Percentiles rank a stretch among this genome's conserved stretches.
These are phyloP conservation scores for Seiridium unicorne DNA, from an alignment of 2,329 filamentous ascomycete species.

Conservation along the genomic window DNA sequence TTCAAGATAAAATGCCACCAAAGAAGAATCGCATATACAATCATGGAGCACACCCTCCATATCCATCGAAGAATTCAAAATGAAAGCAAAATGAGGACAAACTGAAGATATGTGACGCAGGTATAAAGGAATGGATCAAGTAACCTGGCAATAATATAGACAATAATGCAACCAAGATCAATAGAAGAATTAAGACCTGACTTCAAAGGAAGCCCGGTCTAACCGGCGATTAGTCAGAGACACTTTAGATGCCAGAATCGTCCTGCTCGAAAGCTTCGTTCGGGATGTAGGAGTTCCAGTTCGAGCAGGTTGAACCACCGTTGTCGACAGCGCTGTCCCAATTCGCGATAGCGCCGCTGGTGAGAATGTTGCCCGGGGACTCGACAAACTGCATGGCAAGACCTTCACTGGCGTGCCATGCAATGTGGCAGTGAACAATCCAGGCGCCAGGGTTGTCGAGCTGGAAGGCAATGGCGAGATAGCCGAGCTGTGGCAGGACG, in stretches of 20 bases:
- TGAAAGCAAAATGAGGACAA: too few relatives aligned
- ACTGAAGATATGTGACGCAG: too few relatives aligned
- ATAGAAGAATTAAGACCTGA: too few relatives aligned
- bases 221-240: too few relatives aligned
- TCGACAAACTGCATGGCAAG: constrained; percentile 49
- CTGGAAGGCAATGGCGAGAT: constrained; percentile 44
- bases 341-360: background rate
- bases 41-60: too few relatives aligned
- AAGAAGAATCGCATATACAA: too few relatives aligned
- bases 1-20: too few relatives aligned
- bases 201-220: too few relatives aligned
- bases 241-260: background rate
- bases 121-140: too few relatives aligned
- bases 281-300: background rate
- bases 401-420: constrained; percentile 44
- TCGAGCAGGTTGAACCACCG: background rate
- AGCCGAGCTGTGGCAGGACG: constrained; percentile 38
- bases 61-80: too few relatives aligned
- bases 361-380: background rate
- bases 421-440: constrained; percentile 33
- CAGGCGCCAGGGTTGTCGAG: constrained; percentile 49
- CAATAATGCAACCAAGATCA: too few relatives aligned
- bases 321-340: background rate
- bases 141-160: too few relatives aligned
- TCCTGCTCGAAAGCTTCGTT: background rate